Evolutionary conservation across 2,329 filamentous ascomycete species (phyloP).

Genomic region (Paraphaeosphaeria minitans): DNA sequence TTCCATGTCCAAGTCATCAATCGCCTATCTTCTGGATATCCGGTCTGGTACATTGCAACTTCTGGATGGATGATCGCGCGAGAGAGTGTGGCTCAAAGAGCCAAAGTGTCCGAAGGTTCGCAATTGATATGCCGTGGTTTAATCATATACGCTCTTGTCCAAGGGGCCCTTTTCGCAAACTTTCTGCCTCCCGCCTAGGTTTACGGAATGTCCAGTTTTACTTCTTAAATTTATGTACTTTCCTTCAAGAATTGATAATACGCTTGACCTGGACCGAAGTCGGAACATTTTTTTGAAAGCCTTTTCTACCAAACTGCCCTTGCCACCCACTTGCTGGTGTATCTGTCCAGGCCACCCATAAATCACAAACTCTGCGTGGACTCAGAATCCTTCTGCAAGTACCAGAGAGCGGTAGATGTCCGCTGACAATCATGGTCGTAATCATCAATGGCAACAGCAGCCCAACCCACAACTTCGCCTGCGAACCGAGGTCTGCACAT

Average conservation of each 20-base stretch:
- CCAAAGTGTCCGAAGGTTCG: conserved; percentile 3
- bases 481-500: background rate
- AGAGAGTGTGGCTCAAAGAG: background rate
- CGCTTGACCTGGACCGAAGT: background rate
- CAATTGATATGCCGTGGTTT: conserved; percentile 55
- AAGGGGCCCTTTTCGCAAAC: conserved; percentile 82
- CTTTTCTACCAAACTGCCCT: background rate
- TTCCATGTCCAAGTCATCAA: conserved; percentile 97
- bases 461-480: background rate
- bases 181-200: conserved; percentile 86
- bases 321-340: background rate
- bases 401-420: background rate
- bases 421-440: background rate
- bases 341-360: background rate
- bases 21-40: conserved; percentile 84
- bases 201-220: background rate
- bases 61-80: conserved; percentile 50
- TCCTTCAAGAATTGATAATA: background rate
- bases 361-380: background rate
- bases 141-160: conserved; percentile 81
- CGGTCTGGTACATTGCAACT: conserved; percentile 86
- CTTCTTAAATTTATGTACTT: background rate
- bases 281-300: background rate
- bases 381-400: background rate
- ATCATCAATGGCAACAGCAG: background rate